These are phyloP conservation scores for Fusarium sp. DNA, from an alignment of 2,329 filamentous ascomycete genomes.

Conservation along the genomic window DNA sequence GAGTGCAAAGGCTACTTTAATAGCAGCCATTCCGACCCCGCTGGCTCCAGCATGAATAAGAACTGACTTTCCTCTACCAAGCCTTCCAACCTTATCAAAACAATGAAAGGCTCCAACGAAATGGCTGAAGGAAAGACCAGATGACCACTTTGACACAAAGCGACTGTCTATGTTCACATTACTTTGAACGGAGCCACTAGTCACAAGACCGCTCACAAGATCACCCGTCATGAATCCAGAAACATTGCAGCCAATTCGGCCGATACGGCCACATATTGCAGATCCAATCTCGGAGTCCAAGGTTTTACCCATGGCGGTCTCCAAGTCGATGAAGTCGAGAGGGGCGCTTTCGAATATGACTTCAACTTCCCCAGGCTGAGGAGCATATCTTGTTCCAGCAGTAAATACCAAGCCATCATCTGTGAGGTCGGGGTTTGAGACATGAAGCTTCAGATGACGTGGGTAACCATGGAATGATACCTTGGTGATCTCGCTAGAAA, in stretches of 20 bases:
- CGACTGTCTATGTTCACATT: conserved; percentile 46
- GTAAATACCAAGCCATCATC: conserved; percentile 41
- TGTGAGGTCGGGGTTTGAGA: conserved; percentile 41
- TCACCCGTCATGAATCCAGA: conserved; percentile 49
- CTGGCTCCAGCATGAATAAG: conserved; percentile 58
- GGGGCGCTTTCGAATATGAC: conserved; percentile 51
- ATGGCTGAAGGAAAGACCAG: conserved; percentile 49
- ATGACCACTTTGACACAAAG: conserved; percentile 48
- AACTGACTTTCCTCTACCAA: conserved; percentile 44
- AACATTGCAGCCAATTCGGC: conserved; percentile 47
- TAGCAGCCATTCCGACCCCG: conserved; percentile 54
- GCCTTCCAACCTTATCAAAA: conserved; percentile 48
- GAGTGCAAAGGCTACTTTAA: conserved; percentile 51
- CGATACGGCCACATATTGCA: conserved; percentile 54
- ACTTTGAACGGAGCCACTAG: conserved; percentile 49
- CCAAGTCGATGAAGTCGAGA: conserved; percentile 50
- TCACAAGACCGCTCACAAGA: conserved; percentile 53
- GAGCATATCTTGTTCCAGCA: conserved; percentile 17
- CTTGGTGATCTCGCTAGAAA: background rate
- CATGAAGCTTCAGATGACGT: conserved; percentile 35
- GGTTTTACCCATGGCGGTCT: conserved; percentile 47
- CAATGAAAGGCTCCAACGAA: conserved; percentile 56
- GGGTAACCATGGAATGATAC: conserved; percentile 34
- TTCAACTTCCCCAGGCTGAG: conserved; percentile 50
- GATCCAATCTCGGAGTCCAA: conserved; percentile 47